Percentiles rank a stretch among this genome's conserved stretches.
phyloP scores from a whole-genome alignment of 345 rosid species.

The Syzygium aromaticum region DNA sequence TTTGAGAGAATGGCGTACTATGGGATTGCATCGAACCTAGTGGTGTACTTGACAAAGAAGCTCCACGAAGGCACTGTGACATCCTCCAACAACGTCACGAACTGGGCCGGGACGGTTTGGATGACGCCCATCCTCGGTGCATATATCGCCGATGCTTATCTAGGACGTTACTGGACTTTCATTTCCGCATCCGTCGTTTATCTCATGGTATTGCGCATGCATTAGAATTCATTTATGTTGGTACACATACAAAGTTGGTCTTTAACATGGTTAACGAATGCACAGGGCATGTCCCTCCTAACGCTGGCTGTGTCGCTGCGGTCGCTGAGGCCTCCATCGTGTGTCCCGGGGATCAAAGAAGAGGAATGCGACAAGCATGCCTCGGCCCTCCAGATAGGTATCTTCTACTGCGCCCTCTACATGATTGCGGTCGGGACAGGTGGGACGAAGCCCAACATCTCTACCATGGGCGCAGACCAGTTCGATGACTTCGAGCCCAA shows the following conservation, averaged over 20 bases:
- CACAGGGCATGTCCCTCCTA: conserved; percentile 50
- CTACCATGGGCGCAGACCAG: conserved; percentile 67
- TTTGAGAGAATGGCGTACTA: conserved; percentile 69
- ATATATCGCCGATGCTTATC: conserved; percentile 52
- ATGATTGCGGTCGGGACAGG: conserved; percentile 37
- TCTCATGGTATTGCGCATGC: conserved; percentile 12
- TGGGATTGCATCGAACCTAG: conserved; percentile 56
- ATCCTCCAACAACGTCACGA: conserved; percentile 54
- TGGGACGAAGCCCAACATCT: conserved; percentile 61
- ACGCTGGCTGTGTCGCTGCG: conserved; percentile 42
- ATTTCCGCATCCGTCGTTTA: conserved; percentile 32
- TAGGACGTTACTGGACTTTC: conserved; percentile 59
- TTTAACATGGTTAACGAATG: not conserved
- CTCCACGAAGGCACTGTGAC: conserved; percentile 58
- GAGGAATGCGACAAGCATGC: conserved; percentile 16
- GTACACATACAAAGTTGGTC: not conserved
- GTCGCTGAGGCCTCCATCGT: conserved; percentile 37
- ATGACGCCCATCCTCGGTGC: conserved; percentile 52
- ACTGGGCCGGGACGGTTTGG: conserved; percentile 57
- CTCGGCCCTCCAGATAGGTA: conserved; percentile 20
- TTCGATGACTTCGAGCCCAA: conserved; percentile 53
- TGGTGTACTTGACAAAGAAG: conserved; percentile 32
- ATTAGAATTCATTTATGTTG: not conserved
- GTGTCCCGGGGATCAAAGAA: conserved; percentile 18
- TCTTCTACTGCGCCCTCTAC: conserved; percentile 43